Base-by-base conservation (phyloP, 2,329 filamentous ascomycete genomes). In the Apiospora phragmitis region DNA sequence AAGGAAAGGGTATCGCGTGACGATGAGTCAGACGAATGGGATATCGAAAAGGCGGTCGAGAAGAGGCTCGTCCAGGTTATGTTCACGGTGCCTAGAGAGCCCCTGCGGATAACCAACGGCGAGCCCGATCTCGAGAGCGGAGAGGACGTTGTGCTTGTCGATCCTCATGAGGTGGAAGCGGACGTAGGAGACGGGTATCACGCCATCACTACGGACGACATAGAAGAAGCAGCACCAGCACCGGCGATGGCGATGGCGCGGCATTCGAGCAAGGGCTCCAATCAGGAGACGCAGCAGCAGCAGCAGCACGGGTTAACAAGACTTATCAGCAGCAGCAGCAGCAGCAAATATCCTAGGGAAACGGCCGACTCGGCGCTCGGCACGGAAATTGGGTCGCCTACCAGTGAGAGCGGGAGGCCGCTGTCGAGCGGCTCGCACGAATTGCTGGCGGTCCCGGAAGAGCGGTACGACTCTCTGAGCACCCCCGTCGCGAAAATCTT, bases 1-100 rank as follows among this genome's bases (percentile, higher is more conserved):
- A 66, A 49, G 51, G 62, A 35, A 68, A 66, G 35, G 24, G 55
- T 55, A 16, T 35, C 14, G 29, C 26, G 59, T 42, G 55, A 79
- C 81, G 83, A 84, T 42, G 90, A 92, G 70, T 91, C 89, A 43
- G 86, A 87, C 59, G 92, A 94, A 69, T 93, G 92, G 92, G 93
- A 94, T 75, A 89, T 95, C 49, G 93, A 95, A 79, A 85, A 87
- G 70, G 92, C 92, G 2, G 88, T 92, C 1, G 91, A 94, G 81
- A 88, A 88, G 71, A 83, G 92, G 29, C 85, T 93, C 11, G 92
- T 95, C 72, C 93, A 95, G 80, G 89, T 94, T 77, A 96, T 97
- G 89, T 98, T 97, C 81, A 98, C 95, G 0, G 94, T 98, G 72
- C 95, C 96, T 2, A 94, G 92, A 80, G 92, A 95, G 80, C 90